Percentiles rank a stretch among this genome's conserved stretches.
These are phyloP conservation scores for Talaromyces sp. DNA, from an alignment of 2,329 filamentous ascomycete species.

Conservation along the genomic window DNA sequence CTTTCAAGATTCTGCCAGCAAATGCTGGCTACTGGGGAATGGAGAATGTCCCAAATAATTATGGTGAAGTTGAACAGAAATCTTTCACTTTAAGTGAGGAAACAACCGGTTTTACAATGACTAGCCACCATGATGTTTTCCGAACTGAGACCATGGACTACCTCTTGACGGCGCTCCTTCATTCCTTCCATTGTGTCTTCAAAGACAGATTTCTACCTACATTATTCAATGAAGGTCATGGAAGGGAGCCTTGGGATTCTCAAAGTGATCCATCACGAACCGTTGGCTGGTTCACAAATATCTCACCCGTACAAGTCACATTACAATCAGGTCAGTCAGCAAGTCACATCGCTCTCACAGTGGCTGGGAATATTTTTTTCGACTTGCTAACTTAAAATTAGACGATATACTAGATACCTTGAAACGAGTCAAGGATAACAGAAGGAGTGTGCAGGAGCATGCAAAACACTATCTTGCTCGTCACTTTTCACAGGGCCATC, in stretches of 20 bases:
- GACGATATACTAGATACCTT: slow-evolving; percentile 27
- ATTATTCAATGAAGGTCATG: slow-evolving; percentile 47
- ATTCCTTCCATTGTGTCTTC: slow-evolving; percentile 42
- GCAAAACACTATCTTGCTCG: slow-evolving; percentile 33
- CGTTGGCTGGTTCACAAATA: slow-evolving; percentile 47
- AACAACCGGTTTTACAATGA: slow-evolving; percentile 26
- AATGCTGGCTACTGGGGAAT: slow-evolving; percentile 34
- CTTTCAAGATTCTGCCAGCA: slow-evolving; percentile 24
- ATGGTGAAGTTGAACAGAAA: slow-evolving; percentile 29
- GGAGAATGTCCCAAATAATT: slow-evolving; percentile 24
- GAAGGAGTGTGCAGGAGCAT: slow-evolving; percentile 29
- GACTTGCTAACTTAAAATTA: slow-evolving; percentile 15
- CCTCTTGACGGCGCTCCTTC: slow-evolving; percentile 30
- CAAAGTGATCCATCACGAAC: slow-evolving; percentile 45
- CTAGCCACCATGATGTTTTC: slow-evolving; percentile 25
- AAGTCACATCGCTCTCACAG: neutral
- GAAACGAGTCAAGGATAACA: slow-evolving; percentile 32
- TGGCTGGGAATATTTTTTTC: neutral
- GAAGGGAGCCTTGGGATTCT: slow-evolving; percentile 40
- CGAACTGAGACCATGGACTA: slow-evolving; percentile 34
- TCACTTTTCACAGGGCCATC: slow-evolving; percentile 25
- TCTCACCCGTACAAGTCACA: slow-evolving; percentile 39
- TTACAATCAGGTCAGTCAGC: slow-evolving; percentile 14
- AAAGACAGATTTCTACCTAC: slow-evolving; percentile 36
- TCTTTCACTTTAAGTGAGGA: slow-evolving; percentile 28